These are phyloP conservation scores for Thelonectria discophora DNA, from an alignment of 2,329 filamentous ascomycete genomes.

Conservation along the genomic window DNA sequence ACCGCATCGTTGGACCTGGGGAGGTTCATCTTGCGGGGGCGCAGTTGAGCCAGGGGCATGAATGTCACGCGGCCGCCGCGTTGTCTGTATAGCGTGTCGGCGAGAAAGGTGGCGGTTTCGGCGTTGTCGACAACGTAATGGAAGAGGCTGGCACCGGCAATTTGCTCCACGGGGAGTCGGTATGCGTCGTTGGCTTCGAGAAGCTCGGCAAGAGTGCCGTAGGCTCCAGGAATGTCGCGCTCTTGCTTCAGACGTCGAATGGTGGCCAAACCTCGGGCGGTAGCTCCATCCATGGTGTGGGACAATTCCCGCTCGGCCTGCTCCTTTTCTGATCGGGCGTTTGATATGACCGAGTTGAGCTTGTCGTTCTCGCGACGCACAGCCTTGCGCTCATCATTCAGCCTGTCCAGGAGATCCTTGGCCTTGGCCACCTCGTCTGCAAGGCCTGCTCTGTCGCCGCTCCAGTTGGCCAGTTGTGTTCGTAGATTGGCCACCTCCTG, in stretches of 20 bases:
- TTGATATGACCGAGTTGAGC: slow-evolving; percentile 78
- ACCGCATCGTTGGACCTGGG: slow-evolving; percentile 89
- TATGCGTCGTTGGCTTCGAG: slow-evolving; percentile 86
- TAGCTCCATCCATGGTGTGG: slow-evolving; percentile 89
- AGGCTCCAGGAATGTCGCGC: slow-evolving; percentile 82
- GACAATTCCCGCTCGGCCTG: slow-evolving; percentile 80
- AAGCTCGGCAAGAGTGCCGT: slow-evolving; percentile 93
- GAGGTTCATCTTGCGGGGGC: slow-evolving; percentile 75
- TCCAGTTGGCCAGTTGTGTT: slow-evolving; percentile 79
- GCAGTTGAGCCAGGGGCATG: slow-evolving; percentile 87
- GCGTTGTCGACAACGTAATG: slow-evolving; percentile 96
- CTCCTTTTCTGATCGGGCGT: slow-evolving; percentile 79
- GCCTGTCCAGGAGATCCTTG: slow-evolving; percentile 78
- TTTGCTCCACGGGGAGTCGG: slow-evolving; percentile 89
- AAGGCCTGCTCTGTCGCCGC: slow-evolving; percentile 75
- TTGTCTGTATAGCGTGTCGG: slow-evolving; percentile 80
- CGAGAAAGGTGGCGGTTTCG: slow-evolving; percentile 82
- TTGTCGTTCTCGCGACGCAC: slow-evolving; percentile 91
- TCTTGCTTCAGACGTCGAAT: slow-evolving; percentile 85
- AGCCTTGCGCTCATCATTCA: slow-evolving; percentile 87
- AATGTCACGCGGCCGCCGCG: slow-evolving; percentile 91
- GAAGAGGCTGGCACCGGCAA: slow-evolving; percentile 90
- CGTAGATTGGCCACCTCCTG: slow-evolving; percentile 75
- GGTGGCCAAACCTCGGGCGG: slow-evolving; percentile 84
- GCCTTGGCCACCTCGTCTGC: slow-evolving; percentile 79